phyloP scores from a whole-genome alignment of 176 grass and related monocot genomes.

The Carex pumila region DNA sequence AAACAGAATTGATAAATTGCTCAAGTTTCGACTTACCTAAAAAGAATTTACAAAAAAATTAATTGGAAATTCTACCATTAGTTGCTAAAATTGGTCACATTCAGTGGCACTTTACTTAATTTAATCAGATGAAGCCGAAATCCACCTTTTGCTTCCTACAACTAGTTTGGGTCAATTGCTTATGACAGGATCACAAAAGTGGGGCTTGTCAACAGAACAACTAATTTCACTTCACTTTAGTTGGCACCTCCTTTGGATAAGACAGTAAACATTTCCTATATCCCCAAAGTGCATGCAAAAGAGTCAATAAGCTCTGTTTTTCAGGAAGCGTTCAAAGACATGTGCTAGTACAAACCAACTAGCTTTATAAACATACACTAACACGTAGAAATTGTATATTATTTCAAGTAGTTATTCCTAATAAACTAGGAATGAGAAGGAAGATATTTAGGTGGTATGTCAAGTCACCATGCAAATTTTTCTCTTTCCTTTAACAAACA shows the following conservation, averaged over 20 bases:
- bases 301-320: not conserved
- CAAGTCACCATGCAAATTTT: not conserved
- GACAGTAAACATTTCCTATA: not conserved
- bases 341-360: not conserved
- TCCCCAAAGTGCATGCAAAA: not conserved
- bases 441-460: not conserved
- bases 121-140: not conserved
- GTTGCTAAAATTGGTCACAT: not conserved
- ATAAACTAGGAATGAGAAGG: not conserved
- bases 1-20: slow-evolving; percentile 72
- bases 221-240: not conserved
- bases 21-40: slow-evolving; percentile 84
- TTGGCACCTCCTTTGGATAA: not conserved
- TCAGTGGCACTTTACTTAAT: not conserved
- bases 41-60: slow-evolving; percentile 24
- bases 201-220: not conserved
- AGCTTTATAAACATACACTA: not conserved
- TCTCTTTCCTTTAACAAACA: not conserved
- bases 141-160: not conserved
- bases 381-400: not conserved
- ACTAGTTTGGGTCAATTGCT: not conserved
- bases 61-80: not conserved
- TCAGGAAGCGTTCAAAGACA: not conserved
- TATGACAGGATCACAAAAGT: not conserved
- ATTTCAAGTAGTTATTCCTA: not conserved